Percentiles rank a stretch among this genome's conserved stretches.
These are phyloP conservation scores for Candida endomychidarum DNA, from an alignment of 805 yeast species.

Conservation along the genomic window DNA sequence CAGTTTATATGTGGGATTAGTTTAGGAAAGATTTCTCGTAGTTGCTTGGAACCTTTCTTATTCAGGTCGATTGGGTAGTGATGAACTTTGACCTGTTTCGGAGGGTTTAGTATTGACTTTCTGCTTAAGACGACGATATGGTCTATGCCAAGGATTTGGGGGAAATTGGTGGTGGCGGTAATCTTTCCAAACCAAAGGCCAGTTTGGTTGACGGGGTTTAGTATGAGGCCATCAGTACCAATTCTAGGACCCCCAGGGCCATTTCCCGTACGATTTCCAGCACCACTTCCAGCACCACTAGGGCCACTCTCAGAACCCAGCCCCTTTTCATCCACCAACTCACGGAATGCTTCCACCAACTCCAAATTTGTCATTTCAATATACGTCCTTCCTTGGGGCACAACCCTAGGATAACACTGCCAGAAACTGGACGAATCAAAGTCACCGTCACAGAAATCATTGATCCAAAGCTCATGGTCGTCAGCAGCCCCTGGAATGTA, in stretches of 20 bases:
- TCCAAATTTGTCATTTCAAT: constrained; percentile 3
- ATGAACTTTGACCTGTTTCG: constrained; percentile 10
- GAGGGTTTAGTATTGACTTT: constrained; percentile 11
- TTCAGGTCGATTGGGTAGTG: constrained; percentile 29
- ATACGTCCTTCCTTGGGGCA: neutral
- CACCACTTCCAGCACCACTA: neutral
- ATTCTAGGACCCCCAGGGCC: too few species aligned
- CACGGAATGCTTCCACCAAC: constrained; percentile 16
- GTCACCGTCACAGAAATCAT: constrained; percentile 42
- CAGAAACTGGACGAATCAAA: constrained; percentile 43
- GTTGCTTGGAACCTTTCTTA: constrained; percentile 66
- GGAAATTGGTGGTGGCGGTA: constrained; percentile 14
- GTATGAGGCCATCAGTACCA: neutral
- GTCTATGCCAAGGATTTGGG: neutral
- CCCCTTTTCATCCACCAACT: too few species aligned
- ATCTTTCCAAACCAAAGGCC: constrained; percentile 30
- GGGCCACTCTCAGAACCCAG: too few species aligned
- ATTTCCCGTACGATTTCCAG: too few species aligned
- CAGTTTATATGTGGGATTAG: constrained; percentile 30
- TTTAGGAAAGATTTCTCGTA: constrained; percentile 48
- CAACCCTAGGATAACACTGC: constrained; percentile 3
- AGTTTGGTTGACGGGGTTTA: constrained; percentile 17
- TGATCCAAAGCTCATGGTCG: constrained; percentile 84
- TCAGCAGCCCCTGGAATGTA: constrained; percentile 95
- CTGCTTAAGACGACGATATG: constrained; percentile 28